Conservation (phyloP, 192 early-diverging fungal genomes). For the Linnemannia elongata region DNA sequence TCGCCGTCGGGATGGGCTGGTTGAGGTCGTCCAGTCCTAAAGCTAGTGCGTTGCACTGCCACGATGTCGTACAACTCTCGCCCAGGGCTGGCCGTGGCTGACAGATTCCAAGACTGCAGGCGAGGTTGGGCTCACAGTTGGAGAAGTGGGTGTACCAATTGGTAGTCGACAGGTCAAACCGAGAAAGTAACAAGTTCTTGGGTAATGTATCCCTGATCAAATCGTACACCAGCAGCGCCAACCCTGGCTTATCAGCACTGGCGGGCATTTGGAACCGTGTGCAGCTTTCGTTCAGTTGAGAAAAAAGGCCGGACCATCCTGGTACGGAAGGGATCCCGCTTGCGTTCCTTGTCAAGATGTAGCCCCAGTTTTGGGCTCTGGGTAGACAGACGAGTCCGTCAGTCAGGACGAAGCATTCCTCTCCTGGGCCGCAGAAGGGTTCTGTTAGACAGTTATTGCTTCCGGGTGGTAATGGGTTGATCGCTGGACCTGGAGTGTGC, state of each 20-base stretch:
- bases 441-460: conserved; percentile 24
- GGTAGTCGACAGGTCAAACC: conserved; percentile 24
- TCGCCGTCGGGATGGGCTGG: conserved; percentile 30
- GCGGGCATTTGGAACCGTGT: conserved; percentile 36
- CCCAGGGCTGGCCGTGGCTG: conserved; percentile 21
- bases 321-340: conserved; percentile 39
- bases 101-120: conserved; percentile 29
- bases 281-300: conserved; percentile 27
- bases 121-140: conserved; percentile 34
- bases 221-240: conserved; percentile 47
- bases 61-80: conserved; percentile 38
- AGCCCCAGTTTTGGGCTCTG: conserved; percentile 36
- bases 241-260: conserved; percentile 21
- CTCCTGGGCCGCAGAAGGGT: conserved; percentile 14
- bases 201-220: conserved; percentile 34
- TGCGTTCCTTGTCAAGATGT: conserved; percentile 40
- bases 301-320: conserved; percentile 33
- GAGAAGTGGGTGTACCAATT: conserved; percentile 48
- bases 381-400: conserved; percentile 47
- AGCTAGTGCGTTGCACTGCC: conserved; percentile 47
- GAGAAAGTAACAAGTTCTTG: conserved; percentile 32
- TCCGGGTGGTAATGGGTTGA: conserved; percentile 29
- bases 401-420: conserved; percentile 45
- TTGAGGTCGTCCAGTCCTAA: conserved; percentile 49
- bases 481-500: conserved; percentile 24